Base-by-base conservation (phyloP, 495 filamentous ascomycete genomes). In the Pseudotulostoma volvatum region DNA sequence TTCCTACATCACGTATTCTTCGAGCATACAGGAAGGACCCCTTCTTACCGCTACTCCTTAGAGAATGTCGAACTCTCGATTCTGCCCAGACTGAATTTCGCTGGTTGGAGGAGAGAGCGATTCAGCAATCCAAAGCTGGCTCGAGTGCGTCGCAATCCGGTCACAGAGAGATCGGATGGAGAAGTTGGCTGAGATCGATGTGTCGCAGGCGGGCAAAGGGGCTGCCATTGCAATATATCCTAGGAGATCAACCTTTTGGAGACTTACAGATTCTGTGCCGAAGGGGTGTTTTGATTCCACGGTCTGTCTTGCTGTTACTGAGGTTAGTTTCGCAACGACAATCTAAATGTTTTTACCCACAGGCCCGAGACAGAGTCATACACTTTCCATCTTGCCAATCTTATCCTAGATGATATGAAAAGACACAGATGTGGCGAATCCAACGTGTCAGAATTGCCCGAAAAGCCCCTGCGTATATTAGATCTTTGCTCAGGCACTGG, bases 401-500 rank as follows among this genome's bases (percentile, higher is more conserved):
- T 73, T 18, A 50, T 80, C 44, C 16, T 46, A 23, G 7, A 47
- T 38, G 37, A 18, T 36, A 13, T 44, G 16, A 15, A 20, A 19
- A n/a, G 33, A 33, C 19, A 19, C 23, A n/a, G n/a, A n/a, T n/a
- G n/a, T n/a, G n/a, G n/a, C n/a, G 28, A 18, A 43, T 25, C 8
- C 16, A n/a, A n/a, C n/a, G n/a, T n/a, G n/a, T n/a, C n/a, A n/a
- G n/a, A n/a, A n/a, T n/a, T n/a, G n/a, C n/a, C n/a, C n/a, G n/a
- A n/a, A n/a, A 28, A 36, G 25, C 33, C 42, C 9, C 44, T 90
- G 4, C 68, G 65, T 19, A 66, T 95, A 16, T 50, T 95, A 1
- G 90, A 97, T 55, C 57, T 94, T 18, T 96, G 90, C 54, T 81
- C 83, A 0, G 90, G 90, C 3, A 83, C 82, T 13, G 90, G 90